phyloP scores from a whole-genome alignment of 257 asterid species.

The Capsicum chinense region DNA sequence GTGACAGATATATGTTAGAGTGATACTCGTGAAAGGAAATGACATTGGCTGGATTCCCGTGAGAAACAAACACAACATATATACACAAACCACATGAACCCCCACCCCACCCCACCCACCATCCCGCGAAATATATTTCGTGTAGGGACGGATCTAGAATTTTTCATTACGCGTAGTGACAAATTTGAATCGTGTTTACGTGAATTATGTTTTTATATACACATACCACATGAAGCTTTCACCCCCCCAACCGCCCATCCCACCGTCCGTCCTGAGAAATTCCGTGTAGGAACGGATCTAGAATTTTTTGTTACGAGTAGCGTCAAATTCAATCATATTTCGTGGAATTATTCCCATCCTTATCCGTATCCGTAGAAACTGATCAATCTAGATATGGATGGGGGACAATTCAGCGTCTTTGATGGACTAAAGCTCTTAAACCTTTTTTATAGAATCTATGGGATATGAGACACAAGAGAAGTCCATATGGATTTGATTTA shows the following conservation, averaged over 20 bases:
- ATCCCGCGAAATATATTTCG: not conserved
- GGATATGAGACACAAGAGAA: too few relatives aligned
- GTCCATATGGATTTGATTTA: too few relatives aligned
- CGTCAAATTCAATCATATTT: not conserved
- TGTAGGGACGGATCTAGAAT: not conserved
- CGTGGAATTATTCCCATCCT: not conserved
- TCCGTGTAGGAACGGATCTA: not conserved
- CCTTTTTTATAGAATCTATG: too few relatives aligned
- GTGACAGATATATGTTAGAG: slow-evolving; percentile 20
- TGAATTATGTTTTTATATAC: not conserved
- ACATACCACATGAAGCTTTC: slow-evolving; percentile 25
- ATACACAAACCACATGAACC: slow-evolving; percentile 6
- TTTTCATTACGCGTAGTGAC: not conserved
- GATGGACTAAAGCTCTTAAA: too few relatives aligned
- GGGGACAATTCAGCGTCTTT: too few relatives aligned
- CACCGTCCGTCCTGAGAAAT: rapidly evolving
- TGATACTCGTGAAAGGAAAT: slow-evolving; percentile 44
- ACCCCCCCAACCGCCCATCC: not conserved
- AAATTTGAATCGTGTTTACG: not conserved
- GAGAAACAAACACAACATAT: slow-evolving; percentile 35
- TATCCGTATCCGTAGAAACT: too few relatives aligned
- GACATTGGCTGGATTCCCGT: slow-evolving; percentile 41
- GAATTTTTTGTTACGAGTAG: not conserved
- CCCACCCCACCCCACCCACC: not conserved
- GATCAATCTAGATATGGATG: too few relatives aligned